These are phyloP conservation scores for Monascus ruber DNA, from an alignment of 2,329 filamentous ascomycete species.

Conservation along the genomic window DNA sequence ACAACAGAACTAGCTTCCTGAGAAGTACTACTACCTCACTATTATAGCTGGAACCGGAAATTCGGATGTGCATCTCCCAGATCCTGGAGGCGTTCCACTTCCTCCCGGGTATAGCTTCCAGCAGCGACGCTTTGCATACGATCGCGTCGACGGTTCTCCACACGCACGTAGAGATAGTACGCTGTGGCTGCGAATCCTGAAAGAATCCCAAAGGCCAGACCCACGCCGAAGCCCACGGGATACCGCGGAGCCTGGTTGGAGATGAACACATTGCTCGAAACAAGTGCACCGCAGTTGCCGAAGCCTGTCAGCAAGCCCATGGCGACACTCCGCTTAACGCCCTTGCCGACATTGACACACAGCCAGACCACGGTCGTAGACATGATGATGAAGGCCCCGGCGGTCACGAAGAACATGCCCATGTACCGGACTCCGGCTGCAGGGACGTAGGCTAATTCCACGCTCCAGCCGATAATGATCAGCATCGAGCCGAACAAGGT, in stretches of 20 bases:
- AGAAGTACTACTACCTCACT: background rate
- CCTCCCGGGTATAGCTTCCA: slow-evolving; percentile 1
- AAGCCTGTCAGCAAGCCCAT: slow-evolving; percentile 33
- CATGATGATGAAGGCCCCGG: slow-evolving; percentile 18
- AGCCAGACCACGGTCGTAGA: slow-evolving; percentile 25
- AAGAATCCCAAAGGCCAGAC: slow-evolving; percentile 17
- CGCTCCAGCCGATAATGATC: slow-evolving; percentile 15
- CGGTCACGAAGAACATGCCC: slow-evolving; percentile 16
- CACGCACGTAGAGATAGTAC: slow-evolving; percentile 2
- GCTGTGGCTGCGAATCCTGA: slow-evolving; percentile 1
- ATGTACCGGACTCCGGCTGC: slow-evolving; percentile 8
- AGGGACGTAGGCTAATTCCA: slow-evolving; percentile 10
- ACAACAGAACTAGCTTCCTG: background rate
- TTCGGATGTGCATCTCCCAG: slow-evolving; percentile 7
- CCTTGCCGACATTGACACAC: slow-evolving; percentile 32
- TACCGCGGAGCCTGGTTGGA: slow-evolving; percentile 26
- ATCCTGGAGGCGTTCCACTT: slow-evolving; percentile 5
- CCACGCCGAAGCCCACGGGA: slow-evolving; percentile 26
- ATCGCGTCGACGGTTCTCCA: slow-evolving; percentile 6
- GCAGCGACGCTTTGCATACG: background rate
- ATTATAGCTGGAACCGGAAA: slow-evolving; percentile 7
- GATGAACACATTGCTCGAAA: slow-evolving; percentile 34
- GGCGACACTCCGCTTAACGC: slow-evolving; percentile 29
- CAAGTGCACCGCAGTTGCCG: slow-evolving; percentile 36
- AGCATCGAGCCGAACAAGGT: slow-evolving; percentile 14